Evolutionary conservation across 352 stramenopile genomes (phyloP).

Genomic region (Phytophthora sp.): DNA sequence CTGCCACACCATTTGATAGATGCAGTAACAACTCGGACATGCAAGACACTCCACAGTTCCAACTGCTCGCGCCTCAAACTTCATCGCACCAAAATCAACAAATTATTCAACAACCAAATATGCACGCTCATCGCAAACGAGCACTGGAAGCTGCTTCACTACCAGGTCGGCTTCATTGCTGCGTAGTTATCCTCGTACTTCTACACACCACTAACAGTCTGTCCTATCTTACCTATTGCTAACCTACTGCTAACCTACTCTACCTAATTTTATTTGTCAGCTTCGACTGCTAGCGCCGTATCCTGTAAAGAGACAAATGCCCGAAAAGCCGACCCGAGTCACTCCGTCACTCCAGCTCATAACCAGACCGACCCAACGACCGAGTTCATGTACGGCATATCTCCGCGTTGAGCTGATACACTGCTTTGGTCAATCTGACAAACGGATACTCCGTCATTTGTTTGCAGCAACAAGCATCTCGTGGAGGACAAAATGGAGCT

Average conservation of each 20-base stretch:
- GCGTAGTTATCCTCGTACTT: slow-evolving; percentile 22
- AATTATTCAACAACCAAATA: neutral
- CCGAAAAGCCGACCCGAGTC: neutral
- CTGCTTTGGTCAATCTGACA: neutral
- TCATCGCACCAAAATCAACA: no score
- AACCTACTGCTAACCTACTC: slow-evolving; percentile 46
- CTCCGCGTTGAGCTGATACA: neutral
- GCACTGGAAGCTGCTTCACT: slow-evolving; percentile 4
- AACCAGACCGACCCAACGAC: slow-evolving; percentile 12
- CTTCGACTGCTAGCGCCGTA: neutral
- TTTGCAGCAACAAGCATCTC: slow-evolving; percentile 47
- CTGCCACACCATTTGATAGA: neutral
- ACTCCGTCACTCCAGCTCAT: slow-evolving; percentile 15
- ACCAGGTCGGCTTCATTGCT: slow-evolving; percentile 35
- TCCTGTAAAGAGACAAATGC: slow-evolving; percentile 4
- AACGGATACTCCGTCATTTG: neutral
- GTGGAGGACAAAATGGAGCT: slow-evolving; percentile 56
- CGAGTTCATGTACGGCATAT: slow-evolving; percentile 37
- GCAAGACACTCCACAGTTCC: slow-evolving; percentile 26
- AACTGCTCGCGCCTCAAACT: slow-evolving; percentile 29
- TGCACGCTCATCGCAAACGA: slow-evolving; percentile 17
- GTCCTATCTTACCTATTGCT: slow-evolving; percentile 39
- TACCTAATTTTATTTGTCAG: slow-evolving; percentile 43
- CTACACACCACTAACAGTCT: slow-evolving; percentile 39
- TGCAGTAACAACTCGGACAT: neutral